Conservation (phyloP, 2,329 filamentous ascomycete species). For the Ascochyta lentis region DNA sequence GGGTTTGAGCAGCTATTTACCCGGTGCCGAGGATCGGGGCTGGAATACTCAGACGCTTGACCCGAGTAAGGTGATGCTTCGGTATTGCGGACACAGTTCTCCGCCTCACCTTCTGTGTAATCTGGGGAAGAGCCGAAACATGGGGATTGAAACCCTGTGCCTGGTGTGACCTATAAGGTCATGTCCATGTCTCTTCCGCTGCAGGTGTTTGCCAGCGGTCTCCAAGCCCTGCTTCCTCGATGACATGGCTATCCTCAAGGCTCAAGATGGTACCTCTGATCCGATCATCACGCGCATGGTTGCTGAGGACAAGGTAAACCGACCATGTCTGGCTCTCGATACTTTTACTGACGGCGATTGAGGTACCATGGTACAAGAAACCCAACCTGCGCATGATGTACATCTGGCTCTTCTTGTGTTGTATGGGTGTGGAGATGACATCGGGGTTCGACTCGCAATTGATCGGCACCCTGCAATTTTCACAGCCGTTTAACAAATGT, state of each 20-base stretch:
- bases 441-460: constrained; percentile 49
- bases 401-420: constrained; percentile 46
- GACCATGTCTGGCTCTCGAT: background rate
- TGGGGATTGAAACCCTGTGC: constrained; percentile 8
- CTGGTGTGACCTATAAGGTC: constrained; percentile 32
- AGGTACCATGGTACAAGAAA: constrained; percentile 53
- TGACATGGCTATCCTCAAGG: constrained; percentile 38
- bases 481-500: constrained; percentile 44
- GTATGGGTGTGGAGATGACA: constrained; percentile 50
- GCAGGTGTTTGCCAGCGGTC: constrained; percentile 19
- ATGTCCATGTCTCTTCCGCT: constrained; percentile 14
- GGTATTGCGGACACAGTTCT: constrained; percentile 33
- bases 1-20: constrained; percentile 27
- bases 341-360: background rate
- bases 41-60: constrained; percentile 33
- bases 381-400: constrained; percentile 49
- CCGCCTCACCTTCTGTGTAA: constrained; percentile 7
- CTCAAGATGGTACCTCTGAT: constrained; percentile 42
- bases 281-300: constrained; percentile 54
- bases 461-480: constrained; percentile 48
- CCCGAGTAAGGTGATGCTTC: constrained; percentile 29
- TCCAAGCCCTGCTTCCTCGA: constrained; percentile 19
- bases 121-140: constrained; percentile 30
- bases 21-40: constrained; percentile 31
- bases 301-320: constrained; percentile 42